These are phyloP conservation scores for Linanthus parryae DNA, from an alignment of 148 eudicot species.

Conservation along the genomic window DNA sequence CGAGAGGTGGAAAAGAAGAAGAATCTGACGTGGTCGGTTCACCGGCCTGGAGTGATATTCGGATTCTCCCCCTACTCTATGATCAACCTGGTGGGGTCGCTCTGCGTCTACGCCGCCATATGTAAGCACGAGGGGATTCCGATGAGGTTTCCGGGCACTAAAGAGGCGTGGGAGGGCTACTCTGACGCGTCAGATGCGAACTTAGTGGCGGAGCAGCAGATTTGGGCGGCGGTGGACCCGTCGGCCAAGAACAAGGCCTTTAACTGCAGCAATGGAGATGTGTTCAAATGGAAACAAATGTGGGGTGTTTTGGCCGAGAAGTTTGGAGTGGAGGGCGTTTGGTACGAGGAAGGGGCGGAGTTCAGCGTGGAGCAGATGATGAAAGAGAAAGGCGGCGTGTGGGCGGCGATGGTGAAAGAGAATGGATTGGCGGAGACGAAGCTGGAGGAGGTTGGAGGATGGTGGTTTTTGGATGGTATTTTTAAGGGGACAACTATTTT, in stretches of 20 bases:
- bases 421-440: slow-evolving; percentile 1
- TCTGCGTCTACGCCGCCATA: slow-evolving; percentile 13
- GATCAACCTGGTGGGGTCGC: slow-evolving; percentile 10
- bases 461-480: slow-evolving; percentile 11
- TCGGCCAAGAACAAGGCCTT: slow-evolving; percentile 11
- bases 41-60: slow-evolving; percentile 10
- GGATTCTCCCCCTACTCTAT: slow-evolving; percentile 10
- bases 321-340: slow-evolving; percentile 8
- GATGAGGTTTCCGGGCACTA: slow-evolving; percentile 10
- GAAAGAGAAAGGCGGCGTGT: slow-evolving; percentile 12
- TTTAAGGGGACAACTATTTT: not conserved
- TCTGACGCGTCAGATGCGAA: slow-evolving; percentile 11
- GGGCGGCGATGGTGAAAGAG: slow-evolving; percentile 13
- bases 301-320: slow-evolving; percentile 9
- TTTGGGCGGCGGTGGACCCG: slow-evolving; percentile 13
- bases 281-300: slow-evolving; percentile 15
- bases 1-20: slow-evolving; percentile 5
- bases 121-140: slow-evolving; percentile 13
- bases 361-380: slow-evolving; percentile 12
- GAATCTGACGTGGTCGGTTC: slow-evolving; percentile 15
- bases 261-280: slow-evolving; percentile 12
- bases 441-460: slow-evolving; percentile 12
- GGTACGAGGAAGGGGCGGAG: slow-evolving; percentile 5
- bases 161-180: slow-evolving; percentile 2
- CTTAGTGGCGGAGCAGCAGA: slow-evolving; percentile 13